Conservation (phyloP, 2,329 filamentous ascomycete genomes). For the Ceratocystis papillata region DNA sequence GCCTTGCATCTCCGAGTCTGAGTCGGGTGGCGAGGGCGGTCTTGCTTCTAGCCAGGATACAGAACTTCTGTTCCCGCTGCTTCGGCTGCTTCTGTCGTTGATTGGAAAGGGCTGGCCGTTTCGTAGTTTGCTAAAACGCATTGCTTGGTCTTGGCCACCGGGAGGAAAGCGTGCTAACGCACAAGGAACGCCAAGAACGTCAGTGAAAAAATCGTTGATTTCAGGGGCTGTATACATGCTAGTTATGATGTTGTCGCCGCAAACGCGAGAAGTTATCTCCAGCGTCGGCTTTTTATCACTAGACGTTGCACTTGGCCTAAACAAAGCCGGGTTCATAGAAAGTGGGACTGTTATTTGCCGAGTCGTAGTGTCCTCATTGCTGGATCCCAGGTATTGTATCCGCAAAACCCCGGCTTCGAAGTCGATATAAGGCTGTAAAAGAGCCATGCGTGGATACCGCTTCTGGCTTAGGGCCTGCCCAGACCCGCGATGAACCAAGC, state of each 20-base stretch:
- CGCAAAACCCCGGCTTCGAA: constrained; percentile 54
- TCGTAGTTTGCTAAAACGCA: constrained; percentile 54
- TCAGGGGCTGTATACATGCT: constrained; percentile 55
- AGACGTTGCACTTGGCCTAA: constrained; percentile 31
- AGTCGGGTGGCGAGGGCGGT: constrained; percentile 45
- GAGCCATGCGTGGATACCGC: constrained; percentile 73
- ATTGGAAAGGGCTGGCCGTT: constrained; percentile 15
- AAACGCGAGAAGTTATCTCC: constrained; percentile 52
- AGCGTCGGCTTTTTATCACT: background rate
- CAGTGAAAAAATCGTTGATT: constrained; percentile 68
- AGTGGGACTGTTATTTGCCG: constrained; percentile 46
- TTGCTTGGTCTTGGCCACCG: constrained; percentile 46
- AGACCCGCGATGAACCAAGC: constrained; percentile 76
- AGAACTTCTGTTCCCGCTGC: background rate
- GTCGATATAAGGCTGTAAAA: constrained; percentile 66
- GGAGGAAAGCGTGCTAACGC: constrained; percentile 73
- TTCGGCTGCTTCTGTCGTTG: constrained; percentile 27
- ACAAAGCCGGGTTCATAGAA: constrained; percentile 53
- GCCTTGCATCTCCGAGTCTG: constrained; percentile 38
- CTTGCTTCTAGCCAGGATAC: constrained; percentile 37
- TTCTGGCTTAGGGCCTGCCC: constrained; percentile 82
- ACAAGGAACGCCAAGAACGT: constrained; percentile 65
- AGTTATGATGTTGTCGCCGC: constrained; percentile 65
- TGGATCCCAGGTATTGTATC: constrained; percentile 41
- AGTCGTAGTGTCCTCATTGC: constrained; percentile 28